Base-by-base conservation (phyloP, 495 filamentous ascomycete species). In the Talaromyces nanjingensis region DNA sequence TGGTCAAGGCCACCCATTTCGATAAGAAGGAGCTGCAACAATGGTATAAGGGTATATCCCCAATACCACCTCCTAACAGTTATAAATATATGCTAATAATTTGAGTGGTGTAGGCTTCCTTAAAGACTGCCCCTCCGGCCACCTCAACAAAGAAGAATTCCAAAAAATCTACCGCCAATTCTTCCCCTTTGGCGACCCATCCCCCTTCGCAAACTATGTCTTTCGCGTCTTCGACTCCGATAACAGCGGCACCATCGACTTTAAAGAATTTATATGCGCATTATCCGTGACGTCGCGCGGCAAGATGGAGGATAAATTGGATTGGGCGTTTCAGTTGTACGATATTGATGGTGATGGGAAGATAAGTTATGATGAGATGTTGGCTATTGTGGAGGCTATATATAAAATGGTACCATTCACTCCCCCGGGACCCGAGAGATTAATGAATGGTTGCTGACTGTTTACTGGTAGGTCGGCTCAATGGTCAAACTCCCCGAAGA, bases 1-100 rank as follows among this genome's bases (percentile, higher is more conserved):
- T 99, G 68, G 93, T 97, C 73, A 91, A 88, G 80, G 90, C 91
- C 60, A 99, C 94, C 24, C 91, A 97, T 76, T 99, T 99, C 71
- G 94, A 99, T 80, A 97, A 97, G 87, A 99, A 98, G 80, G 94
- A 99, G 76, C 77, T 99, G 68, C 94, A 99, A 75, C 96, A 98
- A 90, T 98, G 94, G 94, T 98, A 98, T 75, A 98, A 98, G 81
- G 94, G 94, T 96, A 71, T 53, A 11, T 8, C 18, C 18, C n/a
- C 24, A 96, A 70, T 55, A 12, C 18, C 29, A 24, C 25, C 37
- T 22, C 25, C 24, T 54, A 6, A 8, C 24, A 54, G 9, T 31
- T 27, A 4, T 33, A 4, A 31, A 1, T 0, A 33, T 37, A 33
- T 22, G 49, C 45, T 60, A 52, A 53, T 22, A 45, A n/a, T 53